Percentiles rank a stretch among this genome's conserved stretches.
Conservation (phyloP, 108 stramenopile genomes). For the Parietichytrium sp. region DNA sequence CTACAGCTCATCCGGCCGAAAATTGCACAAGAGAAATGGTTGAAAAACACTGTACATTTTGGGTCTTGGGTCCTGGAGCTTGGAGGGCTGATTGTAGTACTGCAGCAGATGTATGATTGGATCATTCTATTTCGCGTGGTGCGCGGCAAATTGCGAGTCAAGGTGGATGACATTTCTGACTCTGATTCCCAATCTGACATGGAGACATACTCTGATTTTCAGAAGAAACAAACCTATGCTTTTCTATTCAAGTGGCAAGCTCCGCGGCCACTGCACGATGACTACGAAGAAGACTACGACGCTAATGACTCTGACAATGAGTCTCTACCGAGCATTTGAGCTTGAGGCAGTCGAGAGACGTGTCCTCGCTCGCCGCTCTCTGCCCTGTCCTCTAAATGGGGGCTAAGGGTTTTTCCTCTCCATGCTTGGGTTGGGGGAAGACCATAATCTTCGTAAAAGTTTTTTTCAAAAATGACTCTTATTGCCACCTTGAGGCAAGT, state of each 20-base stretch:
- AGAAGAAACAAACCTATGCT: background rate
- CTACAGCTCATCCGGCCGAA: background rate
- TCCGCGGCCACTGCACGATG: no score
- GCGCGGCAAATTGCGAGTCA: background rate
- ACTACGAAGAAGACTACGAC: no score
- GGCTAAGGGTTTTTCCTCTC: no score
- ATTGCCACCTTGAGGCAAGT: no score
- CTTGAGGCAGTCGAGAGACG: no score
- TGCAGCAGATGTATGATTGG: background rate
- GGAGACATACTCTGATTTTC: background rate
- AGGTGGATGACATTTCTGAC: background rate
- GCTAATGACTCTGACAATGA: no score
- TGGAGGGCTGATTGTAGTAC: background rate
- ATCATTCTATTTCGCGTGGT: background rate
- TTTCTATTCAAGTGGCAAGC: conserved; percentile 36
- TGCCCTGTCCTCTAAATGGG: no score
- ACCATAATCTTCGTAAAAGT: no score
- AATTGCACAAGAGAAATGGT: background rate
- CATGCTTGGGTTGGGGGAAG: no score
- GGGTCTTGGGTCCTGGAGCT: conserved; percentile 9
- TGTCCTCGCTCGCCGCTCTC: no score
- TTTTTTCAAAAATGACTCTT: no score
- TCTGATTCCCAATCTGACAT: background rate
- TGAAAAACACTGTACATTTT: conserved; percentile 3
- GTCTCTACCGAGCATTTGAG: no score